phyloP scores from a whole-genome alignment of 2,329 filamentous ascomycete species.

The Fusarium musae region DNA sequence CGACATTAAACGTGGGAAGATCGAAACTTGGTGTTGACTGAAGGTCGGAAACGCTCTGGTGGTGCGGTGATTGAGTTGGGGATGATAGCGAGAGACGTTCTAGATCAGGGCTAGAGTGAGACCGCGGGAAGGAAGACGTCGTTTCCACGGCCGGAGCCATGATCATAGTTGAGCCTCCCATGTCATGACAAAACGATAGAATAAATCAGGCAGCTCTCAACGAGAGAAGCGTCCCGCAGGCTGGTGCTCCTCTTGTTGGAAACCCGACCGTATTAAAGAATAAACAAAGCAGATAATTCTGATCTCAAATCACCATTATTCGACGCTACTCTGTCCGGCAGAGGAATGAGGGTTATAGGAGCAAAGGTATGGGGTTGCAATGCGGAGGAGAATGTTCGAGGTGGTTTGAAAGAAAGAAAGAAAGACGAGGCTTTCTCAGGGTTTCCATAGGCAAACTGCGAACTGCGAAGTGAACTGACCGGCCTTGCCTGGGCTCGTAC shows the following conservation, averaged over 20 bases:
- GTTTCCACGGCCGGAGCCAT: slow-evolving; percentile 53
- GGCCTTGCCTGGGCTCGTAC: slow-evolving; percentile 26
- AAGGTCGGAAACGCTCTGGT: slow-evolving; percentile 29
- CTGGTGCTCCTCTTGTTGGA: slow-evolving; percentile 34
- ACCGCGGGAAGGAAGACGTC: slow-evolving; percentile 48
- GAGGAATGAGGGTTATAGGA: slow-evolving; percentile 29
- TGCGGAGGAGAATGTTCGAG: slow-evolving; percentile 21
- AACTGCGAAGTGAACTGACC: slow-evolving; percentile 11
- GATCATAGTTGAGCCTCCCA: slow-evolving; percentile 51
- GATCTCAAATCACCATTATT: slow-evolving; percentile 45
- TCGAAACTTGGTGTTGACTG: slow-evolving; percentile 53
- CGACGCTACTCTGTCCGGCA: slow-evolving; percentile 44
- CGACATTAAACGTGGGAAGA: slow-evolving; percentile 64
- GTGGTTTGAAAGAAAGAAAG: slow-evolving; percentile 31
- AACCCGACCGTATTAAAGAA: slow-evolving; percentile 39
- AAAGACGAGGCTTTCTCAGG: slow-evolving; percentile 31
- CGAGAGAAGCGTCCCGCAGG: slow-evolving; percentile 30
- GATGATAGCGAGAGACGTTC: slow-evolving; percentile 42
- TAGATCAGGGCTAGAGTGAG: slow-evolving; percentile 50
- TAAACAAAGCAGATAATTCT: slow-evolving; percentile 26
- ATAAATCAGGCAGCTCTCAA: slow-evolving; percentile 31
- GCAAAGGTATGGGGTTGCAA: slow-evolving; percentile 8
- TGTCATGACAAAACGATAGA: slow-evolving; percentile 47
- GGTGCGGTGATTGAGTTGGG: slow-evolving; percentile 35
- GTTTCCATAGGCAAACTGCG: slow-evolving; percentile 31